Conservation (phyloP, 2,329 filamentous ascomycete genomes). For the Simplicillium sp. region DNA sequence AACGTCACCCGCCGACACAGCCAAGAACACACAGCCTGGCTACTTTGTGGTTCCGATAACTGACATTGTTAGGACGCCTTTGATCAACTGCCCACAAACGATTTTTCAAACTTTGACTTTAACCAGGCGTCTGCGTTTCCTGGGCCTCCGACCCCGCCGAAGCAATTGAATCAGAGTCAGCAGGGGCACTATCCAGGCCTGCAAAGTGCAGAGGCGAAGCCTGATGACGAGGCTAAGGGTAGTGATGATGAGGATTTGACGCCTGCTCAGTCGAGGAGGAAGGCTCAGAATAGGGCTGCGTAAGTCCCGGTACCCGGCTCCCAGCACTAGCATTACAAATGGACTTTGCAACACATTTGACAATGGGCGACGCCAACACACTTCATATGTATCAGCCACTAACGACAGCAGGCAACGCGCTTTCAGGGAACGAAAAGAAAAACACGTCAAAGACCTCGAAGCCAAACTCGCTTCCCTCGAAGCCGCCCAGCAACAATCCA, state of each 20-base stretch:
- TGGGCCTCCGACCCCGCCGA: conserved; percentile 43
- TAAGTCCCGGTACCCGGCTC: no score
- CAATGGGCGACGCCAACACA: no score
- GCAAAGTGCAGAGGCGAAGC: conserved; percentile 9
- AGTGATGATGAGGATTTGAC: conserved; percentile 51
- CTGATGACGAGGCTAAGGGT: conserved; percentile 22
- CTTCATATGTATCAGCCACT: not conserved
- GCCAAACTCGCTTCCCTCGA: conserved; percentile 72
- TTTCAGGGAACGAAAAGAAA: conserved; percentile 92
- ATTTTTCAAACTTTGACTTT: conserved; percentile 40
- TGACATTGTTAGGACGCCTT: conserved; percentile 37
- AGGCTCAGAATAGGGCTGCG: conserved; percentile 54
- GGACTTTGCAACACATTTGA: no score
- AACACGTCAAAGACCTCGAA: conserved; percentile 88
- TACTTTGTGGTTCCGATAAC: conserved; percentile 14
- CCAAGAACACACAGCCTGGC: no score
- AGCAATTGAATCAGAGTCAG: conserved; percentile 18
- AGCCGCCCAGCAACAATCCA: conserved; percentile 59
- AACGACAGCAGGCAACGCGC: conserved; percentile 72
- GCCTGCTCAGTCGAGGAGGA: conserved; percentile 48
- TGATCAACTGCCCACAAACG: conserved; percentile 34
- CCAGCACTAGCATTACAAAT: no score
- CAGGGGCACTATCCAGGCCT: conserved; percentile 16
- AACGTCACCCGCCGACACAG: conserved; percentile 12
- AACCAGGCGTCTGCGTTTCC: conserved; percentile 23